Conservation (phyloP, 2,329 filamentous ascomycete species). For the Fusarium metavorans region DNA sequence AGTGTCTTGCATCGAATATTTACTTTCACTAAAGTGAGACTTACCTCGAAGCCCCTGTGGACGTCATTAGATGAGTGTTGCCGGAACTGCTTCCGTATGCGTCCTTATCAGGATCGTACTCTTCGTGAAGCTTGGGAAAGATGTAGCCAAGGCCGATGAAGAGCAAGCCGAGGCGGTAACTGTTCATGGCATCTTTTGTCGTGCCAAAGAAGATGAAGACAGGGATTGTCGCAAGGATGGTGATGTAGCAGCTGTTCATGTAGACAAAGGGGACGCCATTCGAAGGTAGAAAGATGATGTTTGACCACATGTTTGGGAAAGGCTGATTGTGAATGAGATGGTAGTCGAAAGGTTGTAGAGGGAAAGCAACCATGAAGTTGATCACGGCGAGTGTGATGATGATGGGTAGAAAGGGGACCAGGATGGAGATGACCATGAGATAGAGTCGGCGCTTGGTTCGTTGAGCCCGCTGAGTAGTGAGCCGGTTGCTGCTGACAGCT, state of each 20-base stretch:
- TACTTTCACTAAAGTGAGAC: background rate
- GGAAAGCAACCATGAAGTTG: slow-evolving; percentile 53
- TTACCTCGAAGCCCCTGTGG: slow-evolving; percentile 37
- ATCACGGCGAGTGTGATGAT: slow-evolving; percentile 54
- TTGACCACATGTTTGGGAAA: slow-evolving; percentile 58
- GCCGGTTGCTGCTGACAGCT: slow-evolving; percentile 55
- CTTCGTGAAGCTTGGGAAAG: slow-evolving; percentile 56
- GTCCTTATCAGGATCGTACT: slow-evolving; percentile 53
- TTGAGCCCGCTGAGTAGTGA: slow-evolving; percentile 56
- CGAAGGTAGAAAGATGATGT: slow-evolving; percentile 60
- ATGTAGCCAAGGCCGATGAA: slow-evolving; percentile 56
- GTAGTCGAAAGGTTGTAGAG: slow-evolving; percentile 55
- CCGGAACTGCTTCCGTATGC: slow-evolving; percentile 33
- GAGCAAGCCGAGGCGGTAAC: slow-evolving; percentile 58
- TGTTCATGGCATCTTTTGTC: slow-evolving; percentile 64
- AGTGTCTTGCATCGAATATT: background rate
- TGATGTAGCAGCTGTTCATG: slow-evolving; percentile 62
- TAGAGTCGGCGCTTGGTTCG: slow-evolving; percentile 66
- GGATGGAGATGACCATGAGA: slow-evolving; percentile 64
- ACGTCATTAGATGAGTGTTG: slow-evolving; percentile 38
- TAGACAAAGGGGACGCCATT: slow-evolving; percentile 52
- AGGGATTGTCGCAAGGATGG: slow-evolving; percentile 59
- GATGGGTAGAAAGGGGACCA: slow-evolving; percentile 65
- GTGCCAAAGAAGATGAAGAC: slow-evolving; percentile 68
- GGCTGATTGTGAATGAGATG: slow-evolving; percentile 54